Evolutionary conservation across 257 asterid genomes (phyloP).

Genomic region (Primulina eburnea): DNA sequence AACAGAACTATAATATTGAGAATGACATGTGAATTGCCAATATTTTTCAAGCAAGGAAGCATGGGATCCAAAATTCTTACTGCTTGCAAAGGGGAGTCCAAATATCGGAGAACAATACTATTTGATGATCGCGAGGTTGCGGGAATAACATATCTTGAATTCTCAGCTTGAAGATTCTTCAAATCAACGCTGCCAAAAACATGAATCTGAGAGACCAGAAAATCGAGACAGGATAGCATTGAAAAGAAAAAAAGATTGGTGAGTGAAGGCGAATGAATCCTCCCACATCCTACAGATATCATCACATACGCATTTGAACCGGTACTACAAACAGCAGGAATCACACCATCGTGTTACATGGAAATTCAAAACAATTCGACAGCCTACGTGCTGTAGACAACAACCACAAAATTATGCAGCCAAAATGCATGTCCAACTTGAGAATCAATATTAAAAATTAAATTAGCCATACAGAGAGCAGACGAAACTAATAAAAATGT

Average conservation of each 20-base stretch:
- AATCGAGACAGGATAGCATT: slow-evolving; percentile 29
- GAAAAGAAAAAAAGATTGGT: slow-evolving; percentile 21
- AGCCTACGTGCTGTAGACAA: not conserved
- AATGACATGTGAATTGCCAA: not conserved
- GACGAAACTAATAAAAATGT: not conserved
- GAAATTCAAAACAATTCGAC: not conserved
- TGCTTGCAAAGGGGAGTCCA: slow-evolving; percentile 37
- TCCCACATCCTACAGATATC: slow-evolving; percentile 23
- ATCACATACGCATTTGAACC: not conserved
- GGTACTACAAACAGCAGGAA: slow-evolving; percentile 6
- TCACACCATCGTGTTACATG: not conserved
- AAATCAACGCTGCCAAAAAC: slow-evolving; percentile 81
- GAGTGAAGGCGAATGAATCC: slow-evolving; percentile 25
- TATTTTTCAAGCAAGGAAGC: slow-evolving; percentile 13
- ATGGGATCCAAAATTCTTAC: slow-evolving; percentile 43
- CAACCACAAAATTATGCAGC: not conserved
- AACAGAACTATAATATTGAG: not conserved
- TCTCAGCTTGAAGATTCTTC: slow-evolving; percentile 90
- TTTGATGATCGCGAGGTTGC: slow-evolving; percentile 83
- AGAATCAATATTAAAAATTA: not conserved
- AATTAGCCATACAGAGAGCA: not conserved
- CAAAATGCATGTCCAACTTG: not conserved
- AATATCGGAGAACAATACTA: slow-evolving; percentile 74
- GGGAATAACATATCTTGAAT: slow-evolving; percentile 56
- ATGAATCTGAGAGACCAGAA: slow-evolving; percentile 48